phyloP scores from a whole-genome alignment of 2,329 filamentous ascomycete species.

The Botrytis deweyae region DNA sequence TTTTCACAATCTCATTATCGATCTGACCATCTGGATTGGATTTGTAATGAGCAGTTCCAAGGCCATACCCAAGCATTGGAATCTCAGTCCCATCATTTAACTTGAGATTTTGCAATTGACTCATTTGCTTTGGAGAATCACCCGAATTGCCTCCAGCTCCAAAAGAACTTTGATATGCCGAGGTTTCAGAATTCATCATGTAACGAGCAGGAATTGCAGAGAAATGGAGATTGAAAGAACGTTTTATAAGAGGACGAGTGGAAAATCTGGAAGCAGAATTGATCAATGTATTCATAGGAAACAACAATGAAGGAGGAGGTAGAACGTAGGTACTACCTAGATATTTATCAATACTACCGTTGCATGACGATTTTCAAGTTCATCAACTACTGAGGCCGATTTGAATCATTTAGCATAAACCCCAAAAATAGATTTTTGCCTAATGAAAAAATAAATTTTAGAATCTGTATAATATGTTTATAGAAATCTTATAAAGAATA shows the following conservation, averaged over 20 bases:
- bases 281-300: background rate
- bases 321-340: background rate
- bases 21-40: slow-evolving; percentile 43
- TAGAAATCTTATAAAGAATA: too few relatives aligned
- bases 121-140: slow-evolving; percentile 71
- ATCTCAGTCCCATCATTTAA: slow-evolving; percentile 73
- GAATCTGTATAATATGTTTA: too few relatives aligned
- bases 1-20: slow-evolving; percentile 54
- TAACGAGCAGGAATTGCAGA: slow-evolving; percentile 30
- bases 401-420: too few relatives aligned
- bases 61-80: slow-evolving; percentile 69
- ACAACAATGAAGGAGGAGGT: background rate
- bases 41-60: slow-evolving; percentile 67
- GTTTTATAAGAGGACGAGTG: background rate
- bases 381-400: too few relatives aligned
- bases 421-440: too few relatives aligned
- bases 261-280: background rate
- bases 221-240: background rate
- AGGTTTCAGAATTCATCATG: slow-evolving; percentile 45
- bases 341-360: background rate
- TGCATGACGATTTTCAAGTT: background rate
- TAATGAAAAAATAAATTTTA: too few relatives aligned
- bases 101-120: slow-evolving; percentile 58
- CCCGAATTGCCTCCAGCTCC: slow-evolving; percentile 49
- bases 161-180: slow-evolving; percentile 39